phyloP scores from a whole-genome alignment of 2,329 filamentous ascomycete genomes.

The Ophiocordyceps camponoti-floridani region DNA sequence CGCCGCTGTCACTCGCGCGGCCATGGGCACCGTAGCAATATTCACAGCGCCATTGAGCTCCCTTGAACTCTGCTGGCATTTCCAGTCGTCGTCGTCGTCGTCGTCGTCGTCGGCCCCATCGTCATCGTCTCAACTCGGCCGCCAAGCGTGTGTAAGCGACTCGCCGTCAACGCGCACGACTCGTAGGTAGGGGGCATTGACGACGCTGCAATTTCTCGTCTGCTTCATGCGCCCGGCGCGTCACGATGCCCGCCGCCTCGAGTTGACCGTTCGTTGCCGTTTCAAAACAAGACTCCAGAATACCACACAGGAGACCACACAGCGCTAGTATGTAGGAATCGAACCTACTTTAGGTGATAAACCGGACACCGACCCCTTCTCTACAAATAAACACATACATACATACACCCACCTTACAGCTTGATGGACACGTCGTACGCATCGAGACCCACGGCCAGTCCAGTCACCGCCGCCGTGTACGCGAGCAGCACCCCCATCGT shows the following conservation, averaged over 20 bases:
- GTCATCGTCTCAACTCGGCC: no score
- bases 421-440: constrained; percentile 51
- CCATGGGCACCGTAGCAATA: neutral
- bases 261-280: neutral
- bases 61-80: neutral
- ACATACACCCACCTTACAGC: constrained; percentile 22
- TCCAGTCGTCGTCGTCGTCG: neutral
- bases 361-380: no score
- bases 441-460: constrained; percentile 50
- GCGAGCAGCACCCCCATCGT: constrained; percentile 59
- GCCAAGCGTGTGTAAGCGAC: neutral
- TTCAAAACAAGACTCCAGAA: no score
- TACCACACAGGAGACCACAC: no score
- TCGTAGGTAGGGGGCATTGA: neutral
- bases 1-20: neutral
- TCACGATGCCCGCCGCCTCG: neutral
- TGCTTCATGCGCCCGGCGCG: neutral
- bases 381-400: neutral
- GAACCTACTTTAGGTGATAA: no score
- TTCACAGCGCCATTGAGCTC: neutral
- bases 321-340: no score
- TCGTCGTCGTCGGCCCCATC: no score
- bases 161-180: neutral
- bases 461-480: constrained; percentile 53
- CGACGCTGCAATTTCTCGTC: neutral